A percentile compares a stretch with the other conserved stretches of the same genome.
Conservation (phyloP, 805 yeast species). For the Zygotorulaspora chibaensis region DNA sequence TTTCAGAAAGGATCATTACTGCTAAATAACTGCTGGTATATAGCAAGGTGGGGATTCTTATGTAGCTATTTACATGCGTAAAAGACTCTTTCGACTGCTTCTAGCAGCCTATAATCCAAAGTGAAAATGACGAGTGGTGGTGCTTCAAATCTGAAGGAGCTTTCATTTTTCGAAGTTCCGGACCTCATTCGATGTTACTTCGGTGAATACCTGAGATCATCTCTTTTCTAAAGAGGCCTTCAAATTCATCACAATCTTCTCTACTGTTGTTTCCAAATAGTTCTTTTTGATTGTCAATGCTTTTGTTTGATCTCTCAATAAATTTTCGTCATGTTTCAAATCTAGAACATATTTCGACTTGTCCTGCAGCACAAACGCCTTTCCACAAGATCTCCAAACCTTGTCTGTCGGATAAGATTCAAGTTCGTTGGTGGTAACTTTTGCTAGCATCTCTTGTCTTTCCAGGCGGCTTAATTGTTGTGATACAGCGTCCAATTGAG, state of each 20-base stretch:
- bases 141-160: neutral
- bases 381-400: conserved; percentile 87
- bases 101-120: too few species aligned
- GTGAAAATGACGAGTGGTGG: too few species aligned
- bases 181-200: neutral
- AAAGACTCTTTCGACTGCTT: too few species aligned
- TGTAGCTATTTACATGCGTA: too few species aligned
- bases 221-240: conserved; percentile 38
- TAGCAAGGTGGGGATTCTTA: too few species aligned
- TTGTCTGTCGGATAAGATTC: conserved; percentile 42
- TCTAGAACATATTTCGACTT: conserved; percentile 44
- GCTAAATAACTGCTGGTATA: too few species aligned
- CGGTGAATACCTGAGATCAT: conserved; percentile 1
- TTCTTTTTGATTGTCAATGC: conserved; percentile 63
- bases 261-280: conserved; percentile 72
- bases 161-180: neutral
- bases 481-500: conserved; percentile 29
- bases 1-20: neutral
- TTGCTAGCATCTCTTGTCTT: conserved; percentile 43
- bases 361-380: conserved; percentile 50
- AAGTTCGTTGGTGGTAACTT: conserved; percentile 55
- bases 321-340: conserved; percentile 49
- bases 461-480: conserved; percentile 30
- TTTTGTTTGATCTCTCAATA: conserved; percentile 53
- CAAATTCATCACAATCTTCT: conserved; percentile 65